Conservation (phyloP, 2,329 filamentous ascomycete genomes). For the Colletotrichum melonis region DNA sequence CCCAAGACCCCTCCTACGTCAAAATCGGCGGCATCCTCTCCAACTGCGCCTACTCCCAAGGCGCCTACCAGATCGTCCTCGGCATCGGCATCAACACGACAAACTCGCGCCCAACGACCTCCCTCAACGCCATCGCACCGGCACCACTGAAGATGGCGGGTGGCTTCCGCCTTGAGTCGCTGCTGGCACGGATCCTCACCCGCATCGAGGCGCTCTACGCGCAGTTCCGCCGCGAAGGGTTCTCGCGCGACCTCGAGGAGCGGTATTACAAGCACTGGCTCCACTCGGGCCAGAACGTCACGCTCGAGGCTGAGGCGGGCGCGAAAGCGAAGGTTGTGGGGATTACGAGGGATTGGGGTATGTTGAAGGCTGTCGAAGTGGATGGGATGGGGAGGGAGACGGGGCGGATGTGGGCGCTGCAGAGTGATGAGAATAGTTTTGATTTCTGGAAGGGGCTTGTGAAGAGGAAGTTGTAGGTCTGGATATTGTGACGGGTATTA, state of each 20-base stretch:
- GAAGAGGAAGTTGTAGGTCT: slow-evolving; percentile 75
- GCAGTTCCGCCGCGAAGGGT: slow-evolving; percentile 80
- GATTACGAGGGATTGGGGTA: slow-evolving; percentile 91
- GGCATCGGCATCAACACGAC: slow-evolving; percentile 89
- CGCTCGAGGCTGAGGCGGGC: slow-evolving; percentile 83
- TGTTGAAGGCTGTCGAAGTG: slow-evolving; percentile 87
- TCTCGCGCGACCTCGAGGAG: slow-evolving; percentile 77
- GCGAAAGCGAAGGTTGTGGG: slow-evolving; percentile 82
- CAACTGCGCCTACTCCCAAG: slow-evolving; percentile 83
- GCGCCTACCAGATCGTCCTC: slow-evolving; percentile 85
- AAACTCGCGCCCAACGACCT: slow-evolving; percentile 88
- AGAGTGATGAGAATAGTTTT: slow-evolving; percentile 98
- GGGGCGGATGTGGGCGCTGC: slow-evolving; percentile 83
- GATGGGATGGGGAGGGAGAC: slow-evolving; percentile 79
- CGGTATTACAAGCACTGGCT: slow-evolving; percentile 88
- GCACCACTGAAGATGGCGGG: slow-evolving; percentile 47
- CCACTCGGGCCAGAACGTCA: slow-evolving; percentile 78
- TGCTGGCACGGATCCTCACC: slow-evolving; percentile 84
- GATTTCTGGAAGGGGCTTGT: slow-evolving; percentile 94
- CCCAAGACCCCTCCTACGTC: slow-evolving; percentile 68
- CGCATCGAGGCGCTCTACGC: slow-evolving; percentile 82
- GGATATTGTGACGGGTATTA: too few species aligned
- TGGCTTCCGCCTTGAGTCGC: slow-evolving; percentile 77
- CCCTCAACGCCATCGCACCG: slow-evolving; percentile 79
- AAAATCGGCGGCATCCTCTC: slow-evolving; percentile 96